Evolutionary conservation across 2,329 filamentous ascomycete species (phyloP).

Genomic region (Penicillium griseofulvum): DNA sequence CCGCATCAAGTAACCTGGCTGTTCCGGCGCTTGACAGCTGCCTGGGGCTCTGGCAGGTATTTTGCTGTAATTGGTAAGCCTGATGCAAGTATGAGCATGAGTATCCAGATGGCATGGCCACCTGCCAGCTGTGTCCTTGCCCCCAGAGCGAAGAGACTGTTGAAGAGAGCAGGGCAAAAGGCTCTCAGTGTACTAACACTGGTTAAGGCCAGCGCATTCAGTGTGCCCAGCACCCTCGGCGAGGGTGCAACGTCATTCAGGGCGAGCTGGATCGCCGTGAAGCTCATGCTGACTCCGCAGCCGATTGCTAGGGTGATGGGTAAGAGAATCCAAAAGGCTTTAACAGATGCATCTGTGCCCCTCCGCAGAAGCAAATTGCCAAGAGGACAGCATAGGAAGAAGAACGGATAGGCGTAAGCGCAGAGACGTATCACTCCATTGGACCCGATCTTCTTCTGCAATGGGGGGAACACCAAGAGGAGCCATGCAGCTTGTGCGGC

Average conservation of each 20-base stretch:
- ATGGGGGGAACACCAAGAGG: slow-evolving; percentile 64
- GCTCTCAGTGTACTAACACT: slow-evolving; percentile 61
- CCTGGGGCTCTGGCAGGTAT: slow-evolving; percentile 17
- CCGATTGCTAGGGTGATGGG: slow-evolving; percentile 53
- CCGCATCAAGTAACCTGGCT: background rate
- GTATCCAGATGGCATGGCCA: slow-evolving; percentile 63
- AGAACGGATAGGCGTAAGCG: slow-evolving; percentile 59
- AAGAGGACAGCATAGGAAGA: slow-evolving; percentile 56
- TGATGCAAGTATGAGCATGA: slow-evolving; percentile 33
- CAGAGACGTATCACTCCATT: slow-evolving; percentile 62
- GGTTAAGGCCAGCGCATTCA: slow-evolving; percentile 69
- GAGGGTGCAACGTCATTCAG: slow-evolving; percentile 72
- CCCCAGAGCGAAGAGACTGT: slow-evolving; percentile 67
- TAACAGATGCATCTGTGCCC: slow-evolving; percentile 35
- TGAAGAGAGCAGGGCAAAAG: slow-evolving; percentile 63
- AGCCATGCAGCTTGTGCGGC: slow-evolving; percentile 69
- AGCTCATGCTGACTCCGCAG: slow-evolving; percentile 65
- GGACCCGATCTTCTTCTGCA: slow-evolving; percentile 67
- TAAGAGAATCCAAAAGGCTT: slow-evolving; percentile 57
- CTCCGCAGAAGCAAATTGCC: slow-evolving; percentile 57
- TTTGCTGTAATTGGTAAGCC: slow-evolving; percentile 30
- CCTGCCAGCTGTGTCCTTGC: slow-evolving; percentile 59
- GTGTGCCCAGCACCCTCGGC: slow-evolving; percentile 62
- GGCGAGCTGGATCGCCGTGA: slow-evolving; percentile 69
- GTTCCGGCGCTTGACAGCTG: background rate